Evolutionary conservation across 2,329 filamentous ascomycete species (phyloP).

Genomic region (Trichoderma gracile): DNA sequence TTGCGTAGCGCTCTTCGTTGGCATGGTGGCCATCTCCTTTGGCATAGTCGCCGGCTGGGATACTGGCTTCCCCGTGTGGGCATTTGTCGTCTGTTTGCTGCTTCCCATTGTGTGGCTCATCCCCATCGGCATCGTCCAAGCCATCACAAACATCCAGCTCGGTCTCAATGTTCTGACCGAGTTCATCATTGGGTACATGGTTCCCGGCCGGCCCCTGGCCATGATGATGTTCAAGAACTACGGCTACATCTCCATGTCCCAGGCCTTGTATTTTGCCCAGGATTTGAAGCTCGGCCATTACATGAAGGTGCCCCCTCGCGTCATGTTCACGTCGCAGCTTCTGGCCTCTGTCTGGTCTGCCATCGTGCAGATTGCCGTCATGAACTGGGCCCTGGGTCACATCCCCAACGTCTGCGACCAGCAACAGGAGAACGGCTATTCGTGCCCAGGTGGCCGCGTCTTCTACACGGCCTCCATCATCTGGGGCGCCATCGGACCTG

Average conservation of each 20-base stretch:
- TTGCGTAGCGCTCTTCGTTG: slow-evolving; percentile 46
- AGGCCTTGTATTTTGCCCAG: slow-evolving; percentile 64
- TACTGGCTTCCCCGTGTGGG: slow-evolving; percentile 60
- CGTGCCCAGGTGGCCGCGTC: slow-evolving; percentile 55
- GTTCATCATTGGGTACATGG: slow-evolving; percentile 72
- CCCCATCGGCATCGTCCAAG: slow-evolving; percentile 62
- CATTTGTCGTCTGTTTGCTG: slow-evolving; percentile 57
- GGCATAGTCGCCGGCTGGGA: slow-evolving; percentile 56
- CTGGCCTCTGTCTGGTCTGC: slow-evolving; percentile 62
- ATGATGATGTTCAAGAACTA: slow-evolving; percentile 82
- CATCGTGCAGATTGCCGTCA: slow-evolving; percentile 62
- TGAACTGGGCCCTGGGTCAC: slow-evolving; percentile 64
- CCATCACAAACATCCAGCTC: slow-evolving; percentile 62
- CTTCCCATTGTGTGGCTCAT: slow-evolving; percentile 61
- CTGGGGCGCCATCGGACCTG: slow-evolving; percentile 72
- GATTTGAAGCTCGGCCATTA: slow-evolving; percentile 70
- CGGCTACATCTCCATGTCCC: slow-evolving; percentile 67
- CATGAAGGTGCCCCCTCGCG: slow-evolving; percentile 64
- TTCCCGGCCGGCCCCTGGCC: slow-evolving; percentile 67
- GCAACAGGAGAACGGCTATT: slow-evolving; percentile 57
- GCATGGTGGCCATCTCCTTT: slow-evolving; percentile 58
- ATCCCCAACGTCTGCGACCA: slow-evolving; percentile 63
- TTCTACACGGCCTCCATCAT: slow-evolving; percentile 70
- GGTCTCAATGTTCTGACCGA: slow-evolving; percentile 73
- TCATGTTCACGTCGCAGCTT: slow-evolving; percentile 62